These are phyloP conservation scores for Polytolypa hystricis DNA, from an alignment of 2,329 filamentous ascomycete species.

Conservation along the genomic window DNA sequence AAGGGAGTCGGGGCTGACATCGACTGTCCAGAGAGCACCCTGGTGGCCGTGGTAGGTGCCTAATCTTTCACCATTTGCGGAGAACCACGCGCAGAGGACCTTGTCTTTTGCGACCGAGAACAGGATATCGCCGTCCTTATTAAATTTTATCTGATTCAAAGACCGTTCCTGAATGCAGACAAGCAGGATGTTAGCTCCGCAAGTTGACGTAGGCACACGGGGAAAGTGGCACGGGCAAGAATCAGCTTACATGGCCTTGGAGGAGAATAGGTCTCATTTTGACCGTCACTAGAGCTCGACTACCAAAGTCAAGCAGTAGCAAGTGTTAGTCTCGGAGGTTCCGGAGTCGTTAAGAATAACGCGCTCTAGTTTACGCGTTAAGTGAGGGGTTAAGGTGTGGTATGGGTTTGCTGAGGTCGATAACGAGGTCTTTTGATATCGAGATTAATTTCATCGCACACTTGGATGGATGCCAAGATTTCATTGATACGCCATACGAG, in stretches of 20 bases:
- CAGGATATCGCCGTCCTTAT: slow-evolving; percentile 88
- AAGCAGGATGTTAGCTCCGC: no score
- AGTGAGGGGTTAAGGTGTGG: slow-evolving; percentile 1
- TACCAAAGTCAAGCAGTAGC: not conserved
- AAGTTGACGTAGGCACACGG: not conserved
- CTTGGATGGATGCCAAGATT: slow-evolving; percentile 7
- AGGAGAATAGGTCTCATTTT: slow-evolving; percentile 95
- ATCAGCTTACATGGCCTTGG: slow-evolving; percentile 64
- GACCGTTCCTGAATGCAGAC: slow-evolving; percentile 71
- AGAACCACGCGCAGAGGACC: slow-evolving; percentile 92
- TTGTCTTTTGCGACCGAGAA: slow-evolving; percentile 96
- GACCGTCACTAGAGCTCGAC: slow-evolving; percentile 16
- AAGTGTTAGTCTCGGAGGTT: not conserved
- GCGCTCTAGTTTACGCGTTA: not conserved
- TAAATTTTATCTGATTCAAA: slow-evolving; percentile 92
- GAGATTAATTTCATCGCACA: slow-evolving; percentile 8
- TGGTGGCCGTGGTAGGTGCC: slow-evolving; percentile 95
- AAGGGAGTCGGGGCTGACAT: slow-evolving; percentile 83
- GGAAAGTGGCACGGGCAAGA: slow-evolving; percentile 1
- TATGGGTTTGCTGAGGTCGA: slow-evolving; percentile 1
- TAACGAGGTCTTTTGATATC: not conserved
- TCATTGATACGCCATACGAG: no score
- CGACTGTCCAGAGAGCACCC: slow-evolving; percentile 97
- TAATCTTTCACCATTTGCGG: slow-evolving; percentile 94
- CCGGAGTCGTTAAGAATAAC: not conserved